A percentile compares a stretch with the other conserved stretches of the same genome.
phyloP scores from a whole-genome alignment of 2,329 filamentous ascomycete species.

The Trichophyton rubrum region DNA sequence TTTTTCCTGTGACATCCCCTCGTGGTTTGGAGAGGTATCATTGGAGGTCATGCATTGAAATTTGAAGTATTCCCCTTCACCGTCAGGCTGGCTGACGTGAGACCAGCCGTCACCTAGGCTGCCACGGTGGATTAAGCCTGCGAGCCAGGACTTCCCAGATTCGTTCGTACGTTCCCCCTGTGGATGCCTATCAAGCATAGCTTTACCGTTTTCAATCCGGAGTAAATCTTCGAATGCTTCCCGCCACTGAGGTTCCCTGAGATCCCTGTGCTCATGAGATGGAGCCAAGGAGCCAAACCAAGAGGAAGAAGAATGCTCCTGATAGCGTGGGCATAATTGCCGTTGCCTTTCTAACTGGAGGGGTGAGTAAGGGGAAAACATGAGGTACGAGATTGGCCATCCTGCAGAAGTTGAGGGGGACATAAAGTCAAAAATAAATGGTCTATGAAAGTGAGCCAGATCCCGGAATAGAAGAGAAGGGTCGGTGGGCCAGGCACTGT shows the following conservation, averaged over 20 bases:
- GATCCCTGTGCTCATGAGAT: slow-evolving; percentile 24
- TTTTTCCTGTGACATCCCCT: slow-evolving; percentile 14
- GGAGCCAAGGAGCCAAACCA: slow-evolving; percentile 23
- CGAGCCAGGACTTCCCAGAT: slow-evolving; percentile 29
- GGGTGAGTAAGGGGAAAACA: slow-evolving; percentile 44
- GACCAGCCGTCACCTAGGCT: slow-evolving; percentile 32
- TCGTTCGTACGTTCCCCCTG: slow-evolving; percentile 19
- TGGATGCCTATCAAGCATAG: slow-evolving; percentile 25
- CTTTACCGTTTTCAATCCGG: slow-evolving; percentile 34
- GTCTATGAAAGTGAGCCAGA: slow-evolving; percentile 20
- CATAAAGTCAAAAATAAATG: slow-evolving; percentile 23
- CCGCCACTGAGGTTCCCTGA: slow-evolving; percentile 36
- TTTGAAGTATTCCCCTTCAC: slow-evolving; percentile 11
- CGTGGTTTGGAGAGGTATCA: neutral
- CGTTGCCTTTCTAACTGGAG: slow-evolving; percentile 40
- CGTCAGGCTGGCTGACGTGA: slow-evolving; percentile 17
- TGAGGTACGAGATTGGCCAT: slow-evolving; percentile 33
- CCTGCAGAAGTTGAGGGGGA: slow-evolving; percentile 25
- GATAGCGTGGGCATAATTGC: slow-evolving; percentile 17
- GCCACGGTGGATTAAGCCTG: slow-evolving; percentile 29
- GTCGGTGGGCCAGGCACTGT: slow-evolving; percentile 23
- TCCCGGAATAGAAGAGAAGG: slow-evolving; percentile 20
- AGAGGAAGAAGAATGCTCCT: slow-evolving; percentile 22
- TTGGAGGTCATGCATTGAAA: slow-evolving; percentile 5
- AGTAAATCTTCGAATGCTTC: slow-evolving; percentile 50